Evolutionary conservation across 192 early-diverging fungal species (phyloP).

Genomic region (Umbelopsis sp.): DNA sequence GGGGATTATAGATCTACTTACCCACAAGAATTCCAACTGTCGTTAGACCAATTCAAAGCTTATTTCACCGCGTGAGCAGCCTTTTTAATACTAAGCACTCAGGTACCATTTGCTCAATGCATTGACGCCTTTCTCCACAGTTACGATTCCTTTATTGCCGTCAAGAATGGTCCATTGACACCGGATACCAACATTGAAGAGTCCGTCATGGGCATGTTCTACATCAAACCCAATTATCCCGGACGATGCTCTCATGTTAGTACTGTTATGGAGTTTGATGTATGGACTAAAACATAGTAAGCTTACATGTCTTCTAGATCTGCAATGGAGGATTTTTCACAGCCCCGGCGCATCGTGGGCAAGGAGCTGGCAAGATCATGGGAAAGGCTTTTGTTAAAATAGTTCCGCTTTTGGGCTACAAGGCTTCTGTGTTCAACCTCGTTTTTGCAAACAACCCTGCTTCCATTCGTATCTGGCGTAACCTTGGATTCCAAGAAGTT

Average conservation of each 20-base stretch:
- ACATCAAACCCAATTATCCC: slow-evolving; percentile 82
- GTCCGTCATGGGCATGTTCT: slow-evolving; percentile 65
- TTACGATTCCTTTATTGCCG: slow-evolving; percentile 53
- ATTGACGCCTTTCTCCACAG: slow-evolving; percentile 18
- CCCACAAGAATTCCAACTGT: slow-evolving; percentile 59
- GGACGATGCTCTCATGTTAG: slow-evolving; percentile 58
- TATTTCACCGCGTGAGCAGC: slow-evolving; percentile 48
- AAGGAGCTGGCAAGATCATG: slow-evolving; percentile 65
- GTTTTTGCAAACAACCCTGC: slow-evolving; percentile 73
- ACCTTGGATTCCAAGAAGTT: slow-evolving; percentile 66
- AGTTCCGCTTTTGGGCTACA: slow-evolving; percentile 70
- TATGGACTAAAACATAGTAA: background rate
- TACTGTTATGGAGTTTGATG: background rate
- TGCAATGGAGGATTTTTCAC: slow-evolving; percentile 79
- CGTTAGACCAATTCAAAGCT: slow-evolving; percentile 43
- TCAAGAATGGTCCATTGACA: slow-evolving; percentile 34
- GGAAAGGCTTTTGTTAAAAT: slow-evolving; percentile 60
- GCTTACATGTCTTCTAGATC: slow-evolving; percentile 45
- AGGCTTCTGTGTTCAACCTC: slow-evolving; percentile 77
- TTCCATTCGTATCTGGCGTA: slow-evolving; percentile 64
- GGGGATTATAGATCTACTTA: slow-evolving; percentile 56
- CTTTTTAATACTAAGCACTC: background rate
- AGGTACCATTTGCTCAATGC: background rate
- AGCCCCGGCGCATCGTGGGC: slow-evolving; percentile 39
- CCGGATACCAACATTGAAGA: slow-evolving; percentile 41